Evolutionary conservation across 2,329 filamentous ascomycete genomes (phyloP), one percentile per base, ranked within the genome.

Genomic region (Botryotinia globosa): DNA sequence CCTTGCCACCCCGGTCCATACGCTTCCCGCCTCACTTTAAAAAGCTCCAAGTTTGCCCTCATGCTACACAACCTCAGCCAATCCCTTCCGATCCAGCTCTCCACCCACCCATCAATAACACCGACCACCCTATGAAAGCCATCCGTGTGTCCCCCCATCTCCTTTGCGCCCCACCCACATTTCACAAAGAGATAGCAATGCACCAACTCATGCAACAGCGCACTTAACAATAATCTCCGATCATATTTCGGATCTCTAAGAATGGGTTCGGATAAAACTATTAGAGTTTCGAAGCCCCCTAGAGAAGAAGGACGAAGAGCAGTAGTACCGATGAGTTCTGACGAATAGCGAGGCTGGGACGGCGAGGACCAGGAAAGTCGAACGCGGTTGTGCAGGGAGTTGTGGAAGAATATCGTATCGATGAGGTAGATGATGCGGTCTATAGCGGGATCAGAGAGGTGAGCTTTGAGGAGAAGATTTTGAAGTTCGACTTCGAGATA

Each of bases 201-300:
- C 65, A 91, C 89, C 76, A 91, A 85, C 80, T 91, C 89, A 78
- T 91, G 89, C 64, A 91, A 78, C 75, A 91, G 90, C 0, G 89
- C 89, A 10, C 87, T 88, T 66, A 91, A 89, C 71, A 91, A 84
- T 25, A 91, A 83, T 10, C 88, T 84, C 8, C 89, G 82, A 78
- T 88, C 89, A 79, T 89, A 91, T 66, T 66, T 64, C 1, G 74
- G 64, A 82, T 84, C 22, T 56, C 82, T 83, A n/a, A 91, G 83
- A 22, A 91, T 88, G 0, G 87, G 86, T 2, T 84, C 84, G 6
- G 88, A 90, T 20, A 91, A 82, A 7, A 89, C 85, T 67, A 91
- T 89, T 39, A 90, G 82, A 1, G 89, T 90, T 80, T 91, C 89
- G 77, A 86, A 89, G 18, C 88, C 88, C 37, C 85, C 83, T 4